phyloP scores from a whole-genome alignment of 805 yeast genomes.

The Metschnikowia kofuensis region DNA sequence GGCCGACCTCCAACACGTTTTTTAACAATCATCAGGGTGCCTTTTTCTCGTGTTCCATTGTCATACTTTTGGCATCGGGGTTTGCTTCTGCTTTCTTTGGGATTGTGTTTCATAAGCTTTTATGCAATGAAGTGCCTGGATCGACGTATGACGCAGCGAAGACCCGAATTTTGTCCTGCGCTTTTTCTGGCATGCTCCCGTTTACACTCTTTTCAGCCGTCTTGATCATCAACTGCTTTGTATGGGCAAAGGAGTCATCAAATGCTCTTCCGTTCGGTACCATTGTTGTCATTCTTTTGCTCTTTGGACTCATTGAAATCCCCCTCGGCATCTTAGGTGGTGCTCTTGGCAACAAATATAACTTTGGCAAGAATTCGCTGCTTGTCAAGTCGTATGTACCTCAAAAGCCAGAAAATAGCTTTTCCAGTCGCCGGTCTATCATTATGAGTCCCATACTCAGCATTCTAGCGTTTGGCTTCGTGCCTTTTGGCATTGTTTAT shows the following conservation, averaged over 20 bases:
- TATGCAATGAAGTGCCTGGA: conserved; percentile 35
- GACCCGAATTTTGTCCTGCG: conserved; percentile 20
- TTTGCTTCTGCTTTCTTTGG: conserved; percentile 73
- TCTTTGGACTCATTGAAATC: conserved; percentile 64
- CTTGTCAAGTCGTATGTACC: conserved; percentile 12
- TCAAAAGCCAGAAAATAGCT: not conserved
- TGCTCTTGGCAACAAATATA: conserved; percentile 39
- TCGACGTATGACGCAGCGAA: conserved; percentile 25
- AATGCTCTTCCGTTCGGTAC: conserved; percentile 79
- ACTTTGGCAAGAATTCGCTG: conserved; percentile 24
- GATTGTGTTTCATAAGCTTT: conserved; percentile 56
- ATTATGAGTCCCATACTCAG: conserved; percentile 24
- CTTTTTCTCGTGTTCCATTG: conserved; percentile 56
- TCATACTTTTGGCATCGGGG: conserved; percentile 66
- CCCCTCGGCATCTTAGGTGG: conserved; percentile 82
- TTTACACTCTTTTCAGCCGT: conserved; percentile 47
- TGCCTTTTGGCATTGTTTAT: conserved; percentile 79
- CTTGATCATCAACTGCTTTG: conserved; percentile 59
- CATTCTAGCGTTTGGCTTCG: conserved; percentile 56
- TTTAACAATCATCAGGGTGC: conserved; percentile 70
- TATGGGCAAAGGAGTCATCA: conserved; percentile 75
- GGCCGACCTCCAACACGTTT: conserved; percentile 47
- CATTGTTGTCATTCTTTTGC: conserved; percentile 52
- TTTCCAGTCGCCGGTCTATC: conserved; percentile 18
- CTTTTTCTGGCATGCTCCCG: conserved; percentile 44